Evolutionary conservation across 1,139 yeast genomes (phyloP), one percentile per base, ranked within the genome.

Genomic region (Petasospora rhodanensis): DNA sequence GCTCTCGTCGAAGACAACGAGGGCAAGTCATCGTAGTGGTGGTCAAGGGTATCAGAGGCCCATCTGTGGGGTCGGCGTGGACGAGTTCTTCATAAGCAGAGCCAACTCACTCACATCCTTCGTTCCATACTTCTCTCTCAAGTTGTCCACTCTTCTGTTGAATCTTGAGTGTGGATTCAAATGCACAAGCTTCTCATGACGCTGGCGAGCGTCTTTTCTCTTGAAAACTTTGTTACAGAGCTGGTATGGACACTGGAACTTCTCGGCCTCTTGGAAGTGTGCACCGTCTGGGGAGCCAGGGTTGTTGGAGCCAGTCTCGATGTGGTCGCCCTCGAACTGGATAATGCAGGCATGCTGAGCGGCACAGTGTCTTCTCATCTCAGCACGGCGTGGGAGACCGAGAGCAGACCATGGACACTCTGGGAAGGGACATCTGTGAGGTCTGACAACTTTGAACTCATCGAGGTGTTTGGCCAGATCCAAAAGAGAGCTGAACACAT

Each of bases 321-420:
- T 9, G 7, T 7, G 19, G 9, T 9, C 9, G 19, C 8, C 19
- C 19, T 18, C 19, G 11, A 24, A 13, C 15, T 28, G 29, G 16
- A 41, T 18, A 3, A 32, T 17, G n/a, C 26, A 31, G 7, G 34
- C 36, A 49, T 80, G 87, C 43, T 76, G 79, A 24, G 70, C 62
- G 20, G 73, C 68, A 41, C 75, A 69, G 46, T 80, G 87, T 39
- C 85, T 70, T 40, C 73, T 62, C 40, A 79, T 66, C 44, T 78
- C 82, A 5, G 77, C 75, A 32, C 71, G 62, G 36, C 79, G 70
- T 24, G 73, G 71, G 34, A 76, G 63, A 0, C 87, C 87, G 26
- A 79, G 59, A 4, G 73, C 56, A 28, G 67, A 64, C 77, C 82
- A 77, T 1, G 82, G 81, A 47, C 89, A 80, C 17, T 62, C 59